These are phyloP conservation scores for Metschnikowia continentalis DNA, from an alignment of 805 yeast genomes.

Conservation along the genomic window DNA sequence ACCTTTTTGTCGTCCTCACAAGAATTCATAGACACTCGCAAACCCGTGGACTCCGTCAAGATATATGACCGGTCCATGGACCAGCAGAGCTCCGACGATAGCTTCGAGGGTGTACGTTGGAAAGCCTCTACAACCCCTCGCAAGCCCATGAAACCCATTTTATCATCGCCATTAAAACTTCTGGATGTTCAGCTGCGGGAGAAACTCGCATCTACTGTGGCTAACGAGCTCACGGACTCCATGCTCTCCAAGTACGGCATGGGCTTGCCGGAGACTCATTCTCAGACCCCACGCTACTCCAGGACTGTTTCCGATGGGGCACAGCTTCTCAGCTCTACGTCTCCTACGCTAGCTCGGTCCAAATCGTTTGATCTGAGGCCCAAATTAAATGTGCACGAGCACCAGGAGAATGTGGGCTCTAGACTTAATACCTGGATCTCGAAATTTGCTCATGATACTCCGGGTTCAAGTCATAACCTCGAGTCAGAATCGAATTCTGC, in stretches of 20 bases:
- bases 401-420: constrained; percentile 14
- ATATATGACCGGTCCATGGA: constrained; percentile 15
- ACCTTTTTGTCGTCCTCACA: neutral
- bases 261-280: constrained; percentile 26
- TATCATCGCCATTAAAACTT: constrained; percentile 42
- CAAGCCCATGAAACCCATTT: constrained; percentile 17
- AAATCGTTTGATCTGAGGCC: constrained; percentile 30
- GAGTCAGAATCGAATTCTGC: too few species aligned
- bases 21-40: neutral
- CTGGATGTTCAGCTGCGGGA: constrained; percentile 13
- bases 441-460: constrained; percentile 21
- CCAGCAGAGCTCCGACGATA: constrained; percentile 39
- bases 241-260: constrained; percentile 42
- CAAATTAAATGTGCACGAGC: neutral
- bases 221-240: constrained; percentile 33
- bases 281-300: constrained; percentile 33
- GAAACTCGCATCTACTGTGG: constrained; percentile 16
- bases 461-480: neutral
- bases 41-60: constrained; percentile 1
- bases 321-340: constrained; percentile 11
- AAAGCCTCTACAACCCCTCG: constrained; percentile 12
- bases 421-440: constrained; percentile 27
- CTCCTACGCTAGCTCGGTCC: constrained; percentile 37
- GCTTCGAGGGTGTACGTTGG: constrained; percentile 40
- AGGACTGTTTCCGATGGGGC: constrained; percentile 32